Evolutionary conservation across 345 rosid species (phyloP), one percentile per base, ranked within the genome.

Genomic region (Citrus maxima): DNA sequence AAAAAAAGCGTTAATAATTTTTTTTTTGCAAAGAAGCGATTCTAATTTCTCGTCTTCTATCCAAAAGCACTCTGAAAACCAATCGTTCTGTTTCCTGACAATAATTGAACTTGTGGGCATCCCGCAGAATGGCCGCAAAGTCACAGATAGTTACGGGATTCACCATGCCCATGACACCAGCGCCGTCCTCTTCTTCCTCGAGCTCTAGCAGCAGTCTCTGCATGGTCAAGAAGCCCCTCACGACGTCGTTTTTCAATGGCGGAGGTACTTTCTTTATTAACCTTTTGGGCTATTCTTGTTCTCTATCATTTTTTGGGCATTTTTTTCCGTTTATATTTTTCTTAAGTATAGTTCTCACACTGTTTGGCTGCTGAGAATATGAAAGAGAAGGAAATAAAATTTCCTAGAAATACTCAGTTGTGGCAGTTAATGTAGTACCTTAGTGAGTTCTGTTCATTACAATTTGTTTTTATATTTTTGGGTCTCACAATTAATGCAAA

Each of bases 91-190:
- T n/a, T n/a, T 71, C 61, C 70, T 35, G 72, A 28, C 42, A 67
- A 54, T 72, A 28, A 51, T 27, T 72, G 62, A 37, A 49, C 73
- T 34, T 22, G 27, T 34, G 27, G 14, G 8, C 28, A 37, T 54
- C 49, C 25, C 49, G 30, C n/a, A 34, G 56, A 54, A 85, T 70
- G 86, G 81, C 87, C 49, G 75, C 64, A 21, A 87, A 86, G 42
- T 77, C 88, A 5, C 90, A 86, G 37, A 70, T 83, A 72, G 58
- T 90, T 78, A 61, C 92, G 8, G 86, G 88, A 62, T 78, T 86
- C 40, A n/a, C 83, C 38, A 28, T 80, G 68, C 83, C 89, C 37
- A 51, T 80, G 49, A 80, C 77, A 22, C 78, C 80, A 3, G 78
- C 87, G 70, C 80, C 86, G 49, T 78, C 85, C 55, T 69, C 83